Evolutionary conservation across 202 grass and related monocot genomes (phyloP).

Genomic region (Elaeis oleifera): DNA sequence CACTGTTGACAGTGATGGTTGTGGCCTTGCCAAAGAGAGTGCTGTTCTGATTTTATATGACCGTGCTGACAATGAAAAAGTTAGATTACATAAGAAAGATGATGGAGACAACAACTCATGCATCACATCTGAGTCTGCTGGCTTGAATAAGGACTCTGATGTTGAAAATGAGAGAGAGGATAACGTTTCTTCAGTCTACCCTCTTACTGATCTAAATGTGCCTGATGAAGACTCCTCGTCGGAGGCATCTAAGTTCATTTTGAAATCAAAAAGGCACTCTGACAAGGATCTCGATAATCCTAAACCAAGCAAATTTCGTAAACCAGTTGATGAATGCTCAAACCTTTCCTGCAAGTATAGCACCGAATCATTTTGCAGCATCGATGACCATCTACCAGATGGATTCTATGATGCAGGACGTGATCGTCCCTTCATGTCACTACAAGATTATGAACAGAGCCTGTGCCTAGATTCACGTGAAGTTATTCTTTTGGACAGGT

Average conservation of each 20-base stretch:
- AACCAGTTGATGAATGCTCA: conserved; percentile 53
- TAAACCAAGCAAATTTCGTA: conserved; percentile 85
- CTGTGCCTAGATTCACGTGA: conserved; percentile 63
- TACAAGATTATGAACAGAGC: conserved; percentile 70
- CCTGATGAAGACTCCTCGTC: conserved; percentile 25
- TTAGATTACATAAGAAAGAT: conserved; percentile 29
- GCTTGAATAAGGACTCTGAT: conserved; percentile 18
- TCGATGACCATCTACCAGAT: conserved; percentile 83
- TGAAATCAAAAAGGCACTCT: conserved; percentile 89
- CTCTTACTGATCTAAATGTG: conserved; percentile 12
- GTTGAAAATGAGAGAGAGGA: conserved; percentile 54
- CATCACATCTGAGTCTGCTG: conserved; percentile 27
- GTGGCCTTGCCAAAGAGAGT: conserved; percentile 41
- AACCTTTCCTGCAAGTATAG: conserved; percentile 87
- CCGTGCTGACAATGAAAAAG: conserved; percentile 22
- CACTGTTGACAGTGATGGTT: conserved; percentile 35
- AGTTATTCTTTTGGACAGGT: conserved; percentile 99
- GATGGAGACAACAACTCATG: conserved; percentile 32
- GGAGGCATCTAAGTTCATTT: conserved; percentile 45
- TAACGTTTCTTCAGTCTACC: conserved; percentile 31
- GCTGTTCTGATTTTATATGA: conserved; percentile 38
- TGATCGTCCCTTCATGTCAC: conserved; percentile 70
- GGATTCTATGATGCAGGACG: conserved; percentile 98
- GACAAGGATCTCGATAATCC: conserved; percentile 82
- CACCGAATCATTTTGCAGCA: conserved; percentile 74